Base-by-base conservation (phyloP, 306 rosid genomes). In the Pyrus betulifolia region DNA sequence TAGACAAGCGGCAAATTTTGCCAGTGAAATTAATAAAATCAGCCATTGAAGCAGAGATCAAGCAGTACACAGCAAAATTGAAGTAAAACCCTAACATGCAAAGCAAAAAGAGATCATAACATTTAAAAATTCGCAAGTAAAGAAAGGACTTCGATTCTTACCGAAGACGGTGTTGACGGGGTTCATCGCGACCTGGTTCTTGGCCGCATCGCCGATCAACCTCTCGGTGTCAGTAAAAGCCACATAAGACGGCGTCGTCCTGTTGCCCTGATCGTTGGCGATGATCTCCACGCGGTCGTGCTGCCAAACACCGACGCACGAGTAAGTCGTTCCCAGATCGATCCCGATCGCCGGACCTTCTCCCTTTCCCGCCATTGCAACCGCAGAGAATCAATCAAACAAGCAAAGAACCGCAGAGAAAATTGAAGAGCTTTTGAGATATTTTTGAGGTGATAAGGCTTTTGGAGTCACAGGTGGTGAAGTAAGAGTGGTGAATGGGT, bases 111-210 rank as follows among this genome's bases (percentile, higher is more conserved):
- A 23, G 3, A 65, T 1, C 58, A 1, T 1, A 14, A n/a, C 11
- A 10, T 2, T 7, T 21, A 19, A 7, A 15, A 38, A 5, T 22
- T 22, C n/a, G 3, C 14, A 4, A 25, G 0, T 35, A 21, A 9
- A 12, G 4, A 3, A 11, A 4, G 57, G 4, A 44, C 2, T 1
- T 6, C 46, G 74, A 40, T 33, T 54, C 19, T 70, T 90, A 93
- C 96, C 97, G 15, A 92, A 90, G 31, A 90, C 93, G 71, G 97
- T 92, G 92, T 88, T 88, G 62, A 51, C 55, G 0, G 97, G 97
- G 82, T 90, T 92, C 96, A 92, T 90, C 45, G 97, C 97, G 69
- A 90, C 97, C 87, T 92, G 96, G 58, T 92, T 88, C 93, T 92
- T 92, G 1, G 96, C 96, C 0, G 93, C 97, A 57, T 92, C 92